phyloP scores from a whole-genome alignment of 306 rosid species.

The Spatholobus suberectus region DNA sequence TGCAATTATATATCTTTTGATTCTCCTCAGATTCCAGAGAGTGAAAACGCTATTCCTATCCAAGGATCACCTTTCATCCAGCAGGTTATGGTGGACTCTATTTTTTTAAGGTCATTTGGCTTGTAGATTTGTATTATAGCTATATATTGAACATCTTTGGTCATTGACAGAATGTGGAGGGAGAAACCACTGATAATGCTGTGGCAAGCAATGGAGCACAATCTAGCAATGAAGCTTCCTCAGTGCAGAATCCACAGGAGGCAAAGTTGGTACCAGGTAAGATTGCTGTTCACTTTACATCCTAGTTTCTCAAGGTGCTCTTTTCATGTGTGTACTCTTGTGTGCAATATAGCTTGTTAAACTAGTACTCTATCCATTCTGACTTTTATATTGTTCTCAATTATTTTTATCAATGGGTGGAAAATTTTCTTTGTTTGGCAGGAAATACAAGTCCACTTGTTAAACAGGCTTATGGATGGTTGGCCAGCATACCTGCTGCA shows the following conservation, averaged over 20 bases:
- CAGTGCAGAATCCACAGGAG: conserved; percentile 46
- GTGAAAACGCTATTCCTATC: conserved; percentile 48
- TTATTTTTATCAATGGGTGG: not conserved
- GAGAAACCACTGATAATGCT: conserved; percentile 42
- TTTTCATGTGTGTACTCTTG: not conserved
- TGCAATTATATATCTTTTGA: conserved; percentile 56
- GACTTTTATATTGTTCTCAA: not conserved
- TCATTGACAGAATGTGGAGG: conserved; percentile 57
- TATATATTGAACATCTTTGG: conserved; percentile 1
- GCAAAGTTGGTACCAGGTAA: conserved; percentile 57
- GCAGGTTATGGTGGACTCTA: conserved; percentile 54
- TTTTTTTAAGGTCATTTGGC: not conserved
- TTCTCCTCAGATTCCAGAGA: conserved; percentile 49
- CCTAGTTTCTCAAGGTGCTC: not conserved
- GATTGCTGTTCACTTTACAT: conserved; percentile 3
- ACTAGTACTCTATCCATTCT: not conserved
- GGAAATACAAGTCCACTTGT: conserved; percentile 57
- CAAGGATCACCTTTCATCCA: conserved; percentile 37
- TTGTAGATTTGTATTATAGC: conserved; percentile 19
- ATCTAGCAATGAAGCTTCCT: conserved; percentile 52
- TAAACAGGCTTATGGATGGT: conserved; percentile 59
- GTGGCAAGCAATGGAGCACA: conserved; percentile 45
- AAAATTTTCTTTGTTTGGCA: conserved; percentile 40
- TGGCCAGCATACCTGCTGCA: conserved; percentile 79
- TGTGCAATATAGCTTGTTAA: conserved; percentile 11